These are phyloP conservation scores for Mortierella sp. DNA, from an alignment of 371 early-diverging fungal species.

Conservation along the genomic window DNA sequence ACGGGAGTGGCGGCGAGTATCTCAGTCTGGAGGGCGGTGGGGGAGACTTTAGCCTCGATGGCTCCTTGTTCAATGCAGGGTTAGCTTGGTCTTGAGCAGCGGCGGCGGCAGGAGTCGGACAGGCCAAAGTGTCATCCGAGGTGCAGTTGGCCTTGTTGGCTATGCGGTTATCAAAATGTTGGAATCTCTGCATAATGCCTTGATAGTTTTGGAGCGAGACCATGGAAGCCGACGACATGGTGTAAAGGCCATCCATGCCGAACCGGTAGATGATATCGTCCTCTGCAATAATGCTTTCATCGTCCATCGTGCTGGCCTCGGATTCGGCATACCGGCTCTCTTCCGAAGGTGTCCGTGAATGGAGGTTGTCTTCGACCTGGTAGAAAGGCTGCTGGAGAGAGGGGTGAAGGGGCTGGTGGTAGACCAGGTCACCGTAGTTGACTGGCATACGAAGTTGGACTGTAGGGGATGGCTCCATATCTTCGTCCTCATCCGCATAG, in stretches of 20 bases:
- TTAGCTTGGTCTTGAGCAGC: neutral
- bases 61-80: neutral
- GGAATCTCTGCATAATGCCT: slow-evolving; percentile 2
- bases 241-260: neutral
- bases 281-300: slow-evolving; percentile 21
- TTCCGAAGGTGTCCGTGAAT: neutral
- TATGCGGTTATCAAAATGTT: neutral
- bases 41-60: slow-evolving; percentile 10
- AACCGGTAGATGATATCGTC: slow-evolving; percentile 26
- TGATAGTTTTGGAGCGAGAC: neutral
- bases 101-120: neutral
- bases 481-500: neutral
- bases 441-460: neutral
- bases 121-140: neutral
- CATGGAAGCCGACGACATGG: neutral
- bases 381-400: neutral
- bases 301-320: slow-evolving; percentile 2
- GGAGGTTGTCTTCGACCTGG: neutral
- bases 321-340: neutral
- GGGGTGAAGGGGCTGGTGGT: neutral
- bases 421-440: neutral
- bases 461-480: neutral
- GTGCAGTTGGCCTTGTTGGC: neutral
- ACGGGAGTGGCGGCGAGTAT: neutral
- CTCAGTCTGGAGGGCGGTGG: neutral